Percentiles rank a stretch among this genome's conserved stretches.
These are phyloP conservation scores for Melanopsichium pennsylvanicum DNA, from an alignment of 1,284 basidiomycete species.

Conservation along the genomic window DNA sequence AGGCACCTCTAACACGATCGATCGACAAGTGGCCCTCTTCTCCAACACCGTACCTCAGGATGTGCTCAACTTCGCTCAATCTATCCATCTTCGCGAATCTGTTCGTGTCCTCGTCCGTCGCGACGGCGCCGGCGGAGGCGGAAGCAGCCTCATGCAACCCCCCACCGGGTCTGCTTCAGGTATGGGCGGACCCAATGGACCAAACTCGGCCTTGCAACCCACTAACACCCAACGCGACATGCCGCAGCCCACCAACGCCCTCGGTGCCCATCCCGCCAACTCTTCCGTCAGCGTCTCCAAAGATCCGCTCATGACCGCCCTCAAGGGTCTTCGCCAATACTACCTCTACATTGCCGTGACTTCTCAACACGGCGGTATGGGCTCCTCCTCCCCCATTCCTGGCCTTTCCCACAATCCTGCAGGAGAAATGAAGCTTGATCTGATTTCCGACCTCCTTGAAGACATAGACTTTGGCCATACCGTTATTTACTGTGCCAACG, in stretches of 20 bases:
- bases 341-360: constrained; percentile 62
- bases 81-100: constrained; percentile 89
- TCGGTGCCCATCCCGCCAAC: constrained; percentile 50
- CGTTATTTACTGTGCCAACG: constrained; percentile 61
- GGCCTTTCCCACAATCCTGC: constrained; percentile 78
- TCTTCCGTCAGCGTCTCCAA: constrained; percentile 37
- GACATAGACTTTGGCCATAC: constrained; percentile 74
- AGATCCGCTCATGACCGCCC: constrained; percentile 44
- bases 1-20: constrained; percentile 68
- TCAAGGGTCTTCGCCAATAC: constrained; percentile 57
- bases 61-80: constrained; percentile 84
- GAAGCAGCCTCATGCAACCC: constrained; percentile 14
- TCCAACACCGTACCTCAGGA: constrained; percentile 93
- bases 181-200: constrained; percentile 6
- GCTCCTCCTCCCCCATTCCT: constrained; percentile 85
- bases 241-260: constrained; percentile 71
- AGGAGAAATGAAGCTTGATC: constrained; percentile 96
- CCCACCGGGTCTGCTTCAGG: constrained; percentile 1
- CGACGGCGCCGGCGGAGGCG: constrained; percentile 70
- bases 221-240: constrained; percentile 68
- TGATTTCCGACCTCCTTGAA: constrained; percentile 88
- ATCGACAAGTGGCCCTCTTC: constrained; percentile 94
- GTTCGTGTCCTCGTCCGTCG: constrained; percentile 93
- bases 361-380: constrained; percentile 74
- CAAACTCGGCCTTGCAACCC: constrained; percentile 16